A percentile compares a stretch with the other conserved stretches of the same genome.
phyloP scores from a whole-genome alignment of 2,329 filamentous ascomycete species.

The Calonectria pseudoturangicola region DNA sequence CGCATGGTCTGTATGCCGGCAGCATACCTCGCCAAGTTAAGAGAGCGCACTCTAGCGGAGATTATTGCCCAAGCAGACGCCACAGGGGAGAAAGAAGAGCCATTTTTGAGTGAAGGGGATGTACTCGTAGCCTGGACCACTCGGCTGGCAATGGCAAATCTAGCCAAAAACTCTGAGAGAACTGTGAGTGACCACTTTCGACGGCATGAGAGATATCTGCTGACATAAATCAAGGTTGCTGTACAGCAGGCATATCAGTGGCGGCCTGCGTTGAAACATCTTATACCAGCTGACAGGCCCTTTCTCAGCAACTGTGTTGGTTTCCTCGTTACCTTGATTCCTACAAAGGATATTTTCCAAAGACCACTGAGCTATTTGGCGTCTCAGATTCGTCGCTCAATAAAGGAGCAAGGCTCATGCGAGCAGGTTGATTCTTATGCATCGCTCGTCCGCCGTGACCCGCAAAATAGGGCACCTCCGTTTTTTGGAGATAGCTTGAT shows the following conservation, averaged over 20 bases:
- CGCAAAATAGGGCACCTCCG: neutral
- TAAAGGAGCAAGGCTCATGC: neutral
- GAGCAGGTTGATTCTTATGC: slow-evolving; percentile 6
- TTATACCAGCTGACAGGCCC: neutral
- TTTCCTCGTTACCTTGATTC: slow-evolving; percentile 1
- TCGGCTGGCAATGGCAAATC: slow-evolving; percentile 5
- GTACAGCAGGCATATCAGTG: slow-evolving; percentile 1
- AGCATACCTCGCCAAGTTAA: neutral
- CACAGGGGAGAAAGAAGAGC: neutral
- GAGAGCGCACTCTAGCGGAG: neutral
- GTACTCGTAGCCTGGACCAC: neutral
- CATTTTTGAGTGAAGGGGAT: slow-evolving; percentile 13
- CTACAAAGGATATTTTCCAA: slow-evolving; percentile 5
- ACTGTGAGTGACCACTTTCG: neutral
- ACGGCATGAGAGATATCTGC: neutral
- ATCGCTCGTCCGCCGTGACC: neutral
- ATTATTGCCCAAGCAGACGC: neutral
- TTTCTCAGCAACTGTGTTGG: neutral
- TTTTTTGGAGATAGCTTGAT: neutral
- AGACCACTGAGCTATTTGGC: neutral
- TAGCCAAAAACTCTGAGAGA: neutral
- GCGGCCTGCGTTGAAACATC: neutral
- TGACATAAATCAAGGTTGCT: neutral
- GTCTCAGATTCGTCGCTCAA: neutral
- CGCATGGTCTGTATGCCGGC: slow-evolving; percentile 37